phyloP scores from a whole-genome alignment of 1,284 basidiomycete species.

The Naganishia liquefaciens region DNA sequence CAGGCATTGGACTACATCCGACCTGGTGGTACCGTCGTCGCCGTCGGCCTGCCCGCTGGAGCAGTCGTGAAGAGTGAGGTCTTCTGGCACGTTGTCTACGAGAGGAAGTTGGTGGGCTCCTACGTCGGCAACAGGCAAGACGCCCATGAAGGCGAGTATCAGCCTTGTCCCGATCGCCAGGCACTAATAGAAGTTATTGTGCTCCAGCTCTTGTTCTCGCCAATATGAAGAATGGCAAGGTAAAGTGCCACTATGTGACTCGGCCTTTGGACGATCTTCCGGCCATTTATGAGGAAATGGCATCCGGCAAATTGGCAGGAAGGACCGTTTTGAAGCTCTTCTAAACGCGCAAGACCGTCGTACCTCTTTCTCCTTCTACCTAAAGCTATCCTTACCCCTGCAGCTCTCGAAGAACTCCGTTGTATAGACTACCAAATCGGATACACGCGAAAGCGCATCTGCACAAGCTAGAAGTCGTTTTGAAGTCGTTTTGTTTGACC shows the following conservation, averaged over 20 bases:
- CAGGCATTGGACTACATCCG: constrained; percentile 72
- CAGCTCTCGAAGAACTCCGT: too few relatives aligned
- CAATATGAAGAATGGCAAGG: constrained; percentile 27
- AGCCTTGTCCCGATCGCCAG: not conserved
- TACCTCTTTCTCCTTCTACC: too few relatives aligned
- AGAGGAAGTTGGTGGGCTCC: constrained; percentile 68
- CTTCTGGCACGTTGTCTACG: constrained; percentile 72
- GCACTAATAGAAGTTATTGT: constrained; percentile 34
- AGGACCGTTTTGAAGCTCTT: constrained; percentile 33
- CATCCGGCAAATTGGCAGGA: constrained; percentile 30
- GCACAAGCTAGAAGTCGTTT: too few relatives aligned
- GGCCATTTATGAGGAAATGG: constrained; percentile 33
- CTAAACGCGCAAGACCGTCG: not conserved
- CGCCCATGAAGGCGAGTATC: constrained; percentile 59
- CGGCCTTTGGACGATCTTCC: constrained; percentile 30
- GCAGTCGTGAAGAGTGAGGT: constrained; percentile 66
- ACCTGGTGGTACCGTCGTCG: constrained; percentile 67
- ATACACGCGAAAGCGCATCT: too few relatives aligned
- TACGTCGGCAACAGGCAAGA: constrained; percentile 74
- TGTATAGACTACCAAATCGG: too few relatives aligned
- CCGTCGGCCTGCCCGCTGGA: constrained; percentile 69
- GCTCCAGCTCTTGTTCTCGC: constrained; percentile 54
- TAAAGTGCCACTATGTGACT: constrained; percentile 30
- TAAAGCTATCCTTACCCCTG: too few relatives aligned
- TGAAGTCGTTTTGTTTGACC: too few relatives aligned